Conservation (phyloP, 306 rosid genomes). For the Potentilla sterilis region DNA sequence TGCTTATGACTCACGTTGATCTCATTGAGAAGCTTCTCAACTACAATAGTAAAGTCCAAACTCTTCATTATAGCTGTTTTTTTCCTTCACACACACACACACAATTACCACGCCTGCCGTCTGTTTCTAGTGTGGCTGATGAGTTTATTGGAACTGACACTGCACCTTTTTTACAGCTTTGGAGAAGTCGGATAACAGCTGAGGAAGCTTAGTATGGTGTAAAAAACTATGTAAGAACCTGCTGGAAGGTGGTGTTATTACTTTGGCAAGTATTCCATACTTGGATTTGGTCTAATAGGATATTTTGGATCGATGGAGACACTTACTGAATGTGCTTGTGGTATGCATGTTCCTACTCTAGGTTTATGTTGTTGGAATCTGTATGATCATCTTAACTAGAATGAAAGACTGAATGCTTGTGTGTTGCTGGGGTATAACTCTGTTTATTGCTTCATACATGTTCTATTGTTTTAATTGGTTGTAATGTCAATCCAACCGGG, state of each 20-base stretch:
- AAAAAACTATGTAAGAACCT: background rate
- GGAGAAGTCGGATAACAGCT: slow-evolving; percentile 61
- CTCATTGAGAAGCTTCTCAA: slow-evolving; percentile 95
- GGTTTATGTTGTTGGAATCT: background rate
- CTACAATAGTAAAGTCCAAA: slow-evolving; percentile 66
- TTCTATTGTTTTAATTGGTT: background rate
- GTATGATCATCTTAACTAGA: background rate
- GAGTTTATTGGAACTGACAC: slow-evolving; percentile 13
- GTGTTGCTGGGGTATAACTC: background rate
- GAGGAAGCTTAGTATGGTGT: slow-evolving; percentile 21
- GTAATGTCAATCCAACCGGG: background rate
- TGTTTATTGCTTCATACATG: background rate
- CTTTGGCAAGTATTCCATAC: background rate
- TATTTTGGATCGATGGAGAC: background rate
- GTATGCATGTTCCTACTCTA: background rate
- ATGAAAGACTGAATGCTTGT: background rate
- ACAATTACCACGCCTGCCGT: background rate
- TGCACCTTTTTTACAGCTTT: slow-evolving; percentile 46
- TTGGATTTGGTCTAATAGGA: background rate
- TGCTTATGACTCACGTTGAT: slow-evolving; percentile 98
- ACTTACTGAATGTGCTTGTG: background rate
- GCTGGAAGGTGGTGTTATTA: background rate
- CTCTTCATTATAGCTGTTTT: background rate
- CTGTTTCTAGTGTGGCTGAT: background rate
- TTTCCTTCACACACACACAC: background rate